Evolutionary conservation across 2,329 filamentous ascomycete species (phyloP), one percentile per base, ranked within the genome.

Genomic region (Coniella lustricola): DNA sequence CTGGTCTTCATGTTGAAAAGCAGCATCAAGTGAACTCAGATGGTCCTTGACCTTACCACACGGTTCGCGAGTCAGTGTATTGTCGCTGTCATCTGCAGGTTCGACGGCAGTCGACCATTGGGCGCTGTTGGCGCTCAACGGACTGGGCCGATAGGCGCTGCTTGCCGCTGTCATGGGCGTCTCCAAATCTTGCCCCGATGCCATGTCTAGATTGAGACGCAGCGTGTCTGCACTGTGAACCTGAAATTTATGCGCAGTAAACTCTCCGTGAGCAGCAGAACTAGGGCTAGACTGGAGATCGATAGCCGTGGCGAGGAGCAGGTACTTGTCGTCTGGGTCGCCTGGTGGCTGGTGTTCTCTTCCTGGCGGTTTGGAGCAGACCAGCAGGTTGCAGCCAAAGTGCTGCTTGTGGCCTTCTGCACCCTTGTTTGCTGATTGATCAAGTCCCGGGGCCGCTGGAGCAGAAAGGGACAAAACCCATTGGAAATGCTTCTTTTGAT

Each of bases 1-100:
- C 51, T 70, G 68, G 57, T 84, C 81, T 17, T 84, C 67, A 53
- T 78, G 79, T 59, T 81, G 79, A 8, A 84, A 65, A 2, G 79
- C 82, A 59, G 83, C 80, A 58, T 84, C 81, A 43, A 84, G 83
- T 16, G 50, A 50, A 36, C 47, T 53, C 38, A 53, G 48, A 13
- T 47, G 50, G 2, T 39, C 17, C 18, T 46, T 50, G 29, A 44
- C 41, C 13, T 37, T 37, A 9, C 37, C 47, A 14, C 32, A 44
- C 13, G 40, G 46, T 13, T 50, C 48, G n/a, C 50, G 21, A 4
- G 47, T 44, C 14, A 50, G 39, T 1, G 50, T 52, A 20, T 52
- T 52, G 39, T 52, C 50, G 4, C 48, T 46, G 13, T 53, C 50
- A 14, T 50, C 50, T 29, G 50, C 46, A 22, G 48, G 32, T 4